Conservation (phyloP, 129 eudicot species). For the Tagetes erecta region DNA sequence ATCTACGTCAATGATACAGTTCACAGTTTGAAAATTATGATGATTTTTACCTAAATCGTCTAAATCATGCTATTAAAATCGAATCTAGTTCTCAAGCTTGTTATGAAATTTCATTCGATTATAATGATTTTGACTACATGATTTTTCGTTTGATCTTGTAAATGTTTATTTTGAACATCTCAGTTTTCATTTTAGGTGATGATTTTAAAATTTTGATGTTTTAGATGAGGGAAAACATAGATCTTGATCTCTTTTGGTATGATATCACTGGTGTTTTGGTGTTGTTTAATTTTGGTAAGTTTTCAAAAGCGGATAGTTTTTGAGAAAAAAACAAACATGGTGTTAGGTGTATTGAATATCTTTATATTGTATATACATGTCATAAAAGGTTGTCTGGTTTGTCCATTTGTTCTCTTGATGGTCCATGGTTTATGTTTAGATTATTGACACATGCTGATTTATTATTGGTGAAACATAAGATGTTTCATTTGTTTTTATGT, state of each 20-base stretch:
- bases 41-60: not conserved
- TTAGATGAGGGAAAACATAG: not conserved
- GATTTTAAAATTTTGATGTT: slow-evolving; percentile 5
- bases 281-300: not conserved
- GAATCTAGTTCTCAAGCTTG: not conserved
- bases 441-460: slow-evolving; percentile 22
- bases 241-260: not conserved
- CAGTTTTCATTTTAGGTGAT: not conserved
- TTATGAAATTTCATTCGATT: slow-evolving; percentile 1
- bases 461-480: slow-evolving; percentile 12
- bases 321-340: slow-evolving; percentile 5
- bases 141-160: not conserved
- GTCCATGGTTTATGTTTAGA: not conserved
- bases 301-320: not conserved
- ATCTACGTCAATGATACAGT: not conserved
- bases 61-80: slow-evolving; percentile 1
- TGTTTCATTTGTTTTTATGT: slow-evolving; percentile 27
- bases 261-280: not conserved
- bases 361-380: slow-evolving; percentile 15
- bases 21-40: not conserved
- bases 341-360: slow-evolving; percentile 5
- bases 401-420: slow-evolving; percentile 13
- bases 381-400: slow-evolving; percentile 2
- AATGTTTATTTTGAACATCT: not conserved
- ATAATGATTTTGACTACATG: slow-evolving; percentile 2